Evolutionary conservation across 768 basidiomycete genomes (phyloP), one percentile per base, ranked within the genome.

Genomic region (Lactarius indigo): DNA sequence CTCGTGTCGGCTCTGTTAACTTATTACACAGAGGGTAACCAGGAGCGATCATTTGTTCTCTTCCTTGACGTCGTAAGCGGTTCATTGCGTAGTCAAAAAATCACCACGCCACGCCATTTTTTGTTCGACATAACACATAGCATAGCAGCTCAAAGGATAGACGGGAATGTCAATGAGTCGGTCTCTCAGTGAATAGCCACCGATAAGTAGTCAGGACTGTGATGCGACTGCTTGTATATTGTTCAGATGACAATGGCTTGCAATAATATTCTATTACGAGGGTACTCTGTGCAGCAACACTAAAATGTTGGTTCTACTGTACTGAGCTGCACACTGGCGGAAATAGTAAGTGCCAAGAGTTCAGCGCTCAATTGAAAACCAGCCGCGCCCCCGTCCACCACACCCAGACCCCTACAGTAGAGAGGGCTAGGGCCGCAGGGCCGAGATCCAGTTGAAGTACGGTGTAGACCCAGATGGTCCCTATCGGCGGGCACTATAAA

Each of bases 391-490:
- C 83, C 57, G 84, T 82, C 82, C 82, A 90, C 86, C 87, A 85
- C 9, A 84, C 78, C 77, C 85, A 92, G 55, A 71, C 72, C 7
- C 81, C 84, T 42, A 90, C 83, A 17, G 81, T 65, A 1, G 74
- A 64, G 17, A 94, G 79, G 68, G 84, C 86, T 33, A 86, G 64
- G 4, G 86, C 78, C 6, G 91, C 87, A 23, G 85, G 84, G 3
- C 79, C 80, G 30, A 94, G 76, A 64, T 88, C 84, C 31, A 92
- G 80, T 69, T 91, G 88, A 15, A 92, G 78, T 58, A 92, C 79
- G 3, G 85, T 81, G 71, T 90, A 94, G 10, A 92, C 79, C 92
- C 92, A 94, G 7, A 89, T 73, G 0, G 91, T 92, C 3, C 87
- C 87, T 63, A 93, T 77, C 13, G 92, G 90, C 15, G 92, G 92